Conservation (phyloP, 2,329 filamentous ascomycete species). For the Coniochaeta sp. region DNA sequence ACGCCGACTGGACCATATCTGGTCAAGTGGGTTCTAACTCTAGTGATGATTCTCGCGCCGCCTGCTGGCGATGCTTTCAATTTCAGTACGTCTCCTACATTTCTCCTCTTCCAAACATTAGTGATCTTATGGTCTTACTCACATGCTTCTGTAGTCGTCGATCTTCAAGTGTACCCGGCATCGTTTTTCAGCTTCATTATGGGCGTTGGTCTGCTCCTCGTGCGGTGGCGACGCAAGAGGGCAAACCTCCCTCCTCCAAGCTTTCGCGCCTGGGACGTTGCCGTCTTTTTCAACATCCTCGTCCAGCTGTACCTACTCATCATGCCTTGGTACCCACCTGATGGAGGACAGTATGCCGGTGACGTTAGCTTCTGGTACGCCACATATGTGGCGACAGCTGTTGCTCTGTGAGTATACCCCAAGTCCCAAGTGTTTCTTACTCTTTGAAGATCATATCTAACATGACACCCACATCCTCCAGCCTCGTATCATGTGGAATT, state of each 20-base stretch:
- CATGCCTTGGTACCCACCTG: constrained; percentile 67
- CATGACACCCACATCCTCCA: background rate
- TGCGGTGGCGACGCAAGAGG: constrained; percentile 45
- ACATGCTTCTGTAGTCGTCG: constrained; percentile 36
- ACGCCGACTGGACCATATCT: constrained; percentile 53
- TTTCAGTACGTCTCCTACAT: constrained; percentile 31
- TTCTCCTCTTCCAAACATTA: constrained; percentile 25
- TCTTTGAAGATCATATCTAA: background rate
- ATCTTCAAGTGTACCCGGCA: constrained; percentile 49
- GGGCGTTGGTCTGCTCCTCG: constrained; percentile 47
- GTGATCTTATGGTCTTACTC: background rate
- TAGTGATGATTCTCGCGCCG: constrained; percentile 52
- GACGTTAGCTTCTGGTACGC: constrained; percentile 69
- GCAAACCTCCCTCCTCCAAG: constrained; percentile 37
- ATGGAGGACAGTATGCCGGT: constrained; percentile 48
- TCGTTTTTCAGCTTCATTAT: constrained; percentile 51
- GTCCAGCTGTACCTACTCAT: constrained; percentile 55
- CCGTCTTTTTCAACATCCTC: constrained; percentile 51
- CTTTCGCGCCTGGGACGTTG: constrained; percentile 52
- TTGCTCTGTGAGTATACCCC: constrained; percentile 49
- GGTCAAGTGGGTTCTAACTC: constrained; percentile 46
- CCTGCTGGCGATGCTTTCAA: constrained; percentile 58
- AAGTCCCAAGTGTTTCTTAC: background rate
- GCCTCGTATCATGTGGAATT: constrained; percentile 30
- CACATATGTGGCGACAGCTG: constrained; percentile 58